phyloP scores from a whole-genome alignment of 306 rosid genomes.

The Glycine latifolia region DNA sequence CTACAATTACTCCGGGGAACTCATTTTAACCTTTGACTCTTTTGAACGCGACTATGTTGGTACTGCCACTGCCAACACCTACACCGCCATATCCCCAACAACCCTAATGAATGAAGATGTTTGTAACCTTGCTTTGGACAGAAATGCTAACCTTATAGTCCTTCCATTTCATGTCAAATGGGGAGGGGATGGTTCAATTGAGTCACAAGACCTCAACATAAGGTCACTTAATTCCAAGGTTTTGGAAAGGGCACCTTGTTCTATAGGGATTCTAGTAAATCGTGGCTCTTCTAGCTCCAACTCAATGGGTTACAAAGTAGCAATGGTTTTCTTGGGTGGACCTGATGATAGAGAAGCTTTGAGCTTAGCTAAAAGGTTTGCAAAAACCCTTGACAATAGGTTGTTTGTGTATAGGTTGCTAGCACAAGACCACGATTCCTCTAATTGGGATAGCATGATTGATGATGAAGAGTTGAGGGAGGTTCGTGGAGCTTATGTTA shows the following conservation, averaged over 20 bases:
- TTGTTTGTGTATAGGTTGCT: slow-evolving; percentile 46
- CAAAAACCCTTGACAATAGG: slow-evolving; percentile 2
- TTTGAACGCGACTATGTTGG: slow-evolving; percentile 45
- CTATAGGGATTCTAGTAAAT: slow-evolving; percentile 54
- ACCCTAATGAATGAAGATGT: slow-evolving; percentile 58
- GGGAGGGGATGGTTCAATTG: slow-evolving; percentile 47
- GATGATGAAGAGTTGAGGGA: slow-evolving; percentile 52
- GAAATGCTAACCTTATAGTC: slow-evolving; percentile 45
- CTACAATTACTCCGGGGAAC: slow-evolving; percentile 45
- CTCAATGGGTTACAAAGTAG: slow-evolving; percentile 13
- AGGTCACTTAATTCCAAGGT: slow-evolving; percentile 52
- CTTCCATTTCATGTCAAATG: slow-evolving; percentile 65
- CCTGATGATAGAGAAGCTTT: slow-evolving; percentile 66
- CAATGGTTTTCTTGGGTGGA: slow-evolving; percentile 61
- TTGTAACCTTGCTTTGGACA: slow-evolving; percentile 55
- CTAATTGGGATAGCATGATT: slow-evolving; percentile 46
- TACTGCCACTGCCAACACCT: slow-evolving; percentile 33
- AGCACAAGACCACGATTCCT: not conserved
- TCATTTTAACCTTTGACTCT: slow-evolving; percentile 45
- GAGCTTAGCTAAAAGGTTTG: slow-evolving; percentile 51
- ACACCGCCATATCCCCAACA: slow-evolving; percentile 55
- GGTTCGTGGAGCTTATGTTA: slow-evolving; percentile 13
- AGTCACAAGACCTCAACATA: slow-evolving; percentile 44
- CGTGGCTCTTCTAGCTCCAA: not conserved
- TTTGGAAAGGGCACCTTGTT: slow-evolving; percentile 58